Evolutionary conservation across 1,284 basidiomycete species (phyloP).

Genomic region (Tremellales sp.): DNA sequence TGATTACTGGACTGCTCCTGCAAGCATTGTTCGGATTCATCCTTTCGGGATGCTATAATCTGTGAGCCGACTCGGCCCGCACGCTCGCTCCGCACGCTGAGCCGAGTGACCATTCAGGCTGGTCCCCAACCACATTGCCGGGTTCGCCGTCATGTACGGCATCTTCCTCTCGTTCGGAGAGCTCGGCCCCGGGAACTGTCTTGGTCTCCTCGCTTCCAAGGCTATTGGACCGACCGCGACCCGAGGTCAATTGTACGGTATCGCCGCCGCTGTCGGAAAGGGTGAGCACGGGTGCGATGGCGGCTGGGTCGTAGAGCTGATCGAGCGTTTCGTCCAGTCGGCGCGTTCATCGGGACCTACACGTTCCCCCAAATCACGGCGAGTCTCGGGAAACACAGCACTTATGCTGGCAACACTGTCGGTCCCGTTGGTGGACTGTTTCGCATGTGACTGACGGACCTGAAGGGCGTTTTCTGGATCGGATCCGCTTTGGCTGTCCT

Average conservation of each 20-base stretch:
- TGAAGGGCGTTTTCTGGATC: conserved; percentile 35
- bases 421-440: not conserved
- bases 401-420: conserved; percentile 43
- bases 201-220: conserved; percentile 77
- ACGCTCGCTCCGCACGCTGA: not conserved
- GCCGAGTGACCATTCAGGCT: conserved; percentile 11
- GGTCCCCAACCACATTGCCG: conserved; percentile 60
- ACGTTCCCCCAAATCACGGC: conserved; percentile 67
- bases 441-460: not conserved
- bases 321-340: too few relatives aligned
- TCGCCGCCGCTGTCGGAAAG: conserved; percentile 87
- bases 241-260: conserved; percentile 79
- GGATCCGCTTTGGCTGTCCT: conserved; percentile 65
- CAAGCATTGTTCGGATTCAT: conserved; percentile 80
- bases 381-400: conserved; percentile 21
- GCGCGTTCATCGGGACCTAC: conserved; percentile 73
- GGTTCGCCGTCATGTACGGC: conserved; percentile 82
- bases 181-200: conserved; percentile 68
- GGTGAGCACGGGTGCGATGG: conserved; percentile 11
- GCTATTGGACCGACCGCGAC: conserved; percentile 71
- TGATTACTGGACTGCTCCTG: conserved; percentile 66
- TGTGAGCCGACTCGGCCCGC: conserved; percentile 43
- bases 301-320: too few relatives aligned
- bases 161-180: conserved; percentile 81
- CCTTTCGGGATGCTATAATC: conserved; percentile 72